Conservation (phyloP, 2,329 filamentous ascomycete genomes). For the Sclerotiophoma versabilis region DNA sequence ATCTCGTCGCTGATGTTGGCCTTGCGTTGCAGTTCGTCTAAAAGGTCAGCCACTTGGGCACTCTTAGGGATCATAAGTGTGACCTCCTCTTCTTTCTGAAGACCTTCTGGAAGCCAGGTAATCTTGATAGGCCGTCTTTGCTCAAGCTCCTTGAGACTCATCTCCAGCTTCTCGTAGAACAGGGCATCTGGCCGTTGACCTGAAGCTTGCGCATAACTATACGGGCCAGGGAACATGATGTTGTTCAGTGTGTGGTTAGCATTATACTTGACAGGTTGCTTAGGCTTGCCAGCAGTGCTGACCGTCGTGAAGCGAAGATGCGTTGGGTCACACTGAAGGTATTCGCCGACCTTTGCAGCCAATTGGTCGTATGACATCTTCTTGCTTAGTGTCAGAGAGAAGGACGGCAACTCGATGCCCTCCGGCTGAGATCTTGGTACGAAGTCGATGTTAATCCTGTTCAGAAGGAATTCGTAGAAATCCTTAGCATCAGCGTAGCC, state of each 20-base stretch:
- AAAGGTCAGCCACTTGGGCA: constrained; percentile 78
- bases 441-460: constrained; percentile 82
- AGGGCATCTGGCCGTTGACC: constrained; percentile 78
- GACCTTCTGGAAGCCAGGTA: constrained; percentile 85
- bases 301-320: constrained; percentile 93
- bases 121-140: constrained; percentile 89
- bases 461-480: constrained; percentile 93
- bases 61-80: constrained; percentile 90
- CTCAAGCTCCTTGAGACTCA: constrained; percentile 90
- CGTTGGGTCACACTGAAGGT: constrained; percentile 78
- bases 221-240: constrained; percentile 76
- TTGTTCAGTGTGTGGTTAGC: constrained; percentile 73
- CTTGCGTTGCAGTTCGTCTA: constrained; percentile 80
- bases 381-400: constrained; percentile 80
- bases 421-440: constrained; percentile 65
- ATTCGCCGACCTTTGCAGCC: constrained; percentile 80
- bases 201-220: constrained; percentile 71
- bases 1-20: constrained; percentile 79
- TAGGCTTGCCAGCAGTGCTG: constrained; percentile 79
- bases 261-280: constrained; percentile 77
- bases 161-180: constrained; percentile 92
- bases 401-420: constrained; percentile 67
- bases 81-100: constrained; percentile 85
- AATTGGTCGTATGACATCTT: constrained; percentile 92
- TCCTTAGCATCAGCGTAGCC: constrained; percentile 73